phyloP scores from a whole-genome alignment of 495 filamentous ascomycete genomes.

The Cenococcum geophilum region DNA sequence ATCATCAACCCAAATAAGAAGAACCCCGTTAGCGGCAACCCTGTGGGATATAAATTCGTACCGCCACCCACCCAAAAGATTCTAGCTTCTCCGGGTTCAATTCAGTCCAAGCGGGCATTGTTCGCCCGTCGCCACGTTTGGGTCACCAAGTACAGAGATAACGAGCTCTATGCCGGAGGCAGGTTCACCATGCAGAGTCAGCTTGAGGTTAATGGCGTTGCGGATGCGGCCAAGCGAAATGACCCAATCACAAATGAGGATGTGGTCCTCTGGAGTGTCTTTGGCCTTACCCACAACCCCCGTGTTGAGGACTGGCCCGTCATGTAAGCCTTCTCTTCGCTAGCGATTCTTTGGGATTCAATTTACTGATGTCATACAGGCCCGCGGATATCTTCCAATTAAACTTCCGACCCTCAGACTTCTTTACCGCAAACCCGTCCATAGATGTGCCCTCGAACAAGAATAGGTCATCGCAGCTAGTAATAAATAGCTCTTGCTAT shows the following conservation, averaged over 20 bases:
- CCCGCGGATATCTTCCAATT: constrained; percentile 55
- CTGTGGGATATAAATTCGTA: constrained; percentile 35
- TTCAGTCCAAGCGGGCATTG: constrained; percentile 22
- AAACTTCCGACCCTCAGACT: constrained; percentile 48
- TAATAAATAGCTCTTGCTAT: constrained; percentile 19
- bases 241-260: constrained; percentile 43
- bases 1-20: constrained; percentile 28
- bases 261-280: constrained; percentile 56
- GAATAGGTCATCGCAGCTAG: constrained; percentile 49
- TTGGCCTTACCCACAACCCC: constrained; percentile 57
- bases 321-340: constrained; percentile 39
- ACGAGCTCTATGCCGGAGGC: constrained; percentile 32
- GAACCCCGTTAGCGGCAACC: constrained; percentile 31
- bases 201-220: constrained; percentile 41
- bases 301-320: constrained; percentile 58
- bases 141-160: constrained; percentile 36
- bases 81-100: constrained; percentile 23
- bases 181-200: constrained; percentile 40
- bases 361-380: constrained; percentile 36
- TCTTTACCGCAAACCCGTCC: constrained; percentile 51
- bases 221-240: constrained; percentile 39
- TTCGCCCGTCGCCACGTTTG: constrained; percentile 35
- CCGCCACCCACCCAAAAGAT: constrained; percentile 35
- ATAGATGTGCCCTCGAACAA: constrained; percentile 49
- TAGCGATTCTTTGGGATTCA: background rate